Evolutionary conservation across 2,329 filamentous ascomycete species (phyloP).

Genomic region (Alternaria panax): DNA sequence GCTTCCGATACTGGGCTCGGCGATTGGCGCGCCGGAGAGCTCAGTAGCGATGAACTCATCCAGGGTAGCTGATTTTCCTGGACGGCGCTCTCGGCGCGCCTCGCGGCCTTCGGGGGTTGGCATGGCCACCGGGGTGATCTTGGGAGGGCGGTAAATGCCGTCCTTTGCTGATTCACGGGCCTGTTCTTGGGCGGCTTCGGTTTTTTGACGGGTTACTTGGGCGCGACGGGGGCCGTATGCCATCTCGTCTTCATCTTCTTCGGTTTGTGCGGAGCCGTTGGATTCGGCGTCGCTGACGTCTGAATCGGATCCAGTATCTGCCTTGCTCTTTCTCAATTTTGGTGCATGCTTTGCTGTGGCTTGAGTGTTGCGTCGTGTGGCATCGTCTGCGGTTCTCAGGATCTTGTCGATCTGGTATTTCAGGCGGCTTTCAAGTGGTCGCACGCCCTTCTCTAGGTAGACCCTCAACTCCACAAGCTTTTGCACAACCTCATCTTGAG

Average conservation of each 20-base stretch:
- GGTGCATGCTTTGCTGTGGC: constrained; percentile 19
- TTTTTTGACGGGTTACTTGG: constrained; percentile 48
- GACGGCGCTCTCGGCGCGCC: constrained; percentile 67
- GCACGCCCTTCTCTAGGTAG: constrained; percentile 90
- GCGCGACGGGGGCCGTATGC: constrained; percentile 68
- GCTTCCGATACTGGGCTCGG: constrained; percentile 89
- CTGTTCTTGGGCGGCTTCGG: constrained; percentile 24
- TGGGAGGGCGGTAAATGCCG: constrained; percentile 87
- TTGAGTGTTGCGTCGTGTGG: constrained; percentile 48
- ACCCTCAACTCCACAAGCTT: constrained; percentile 92
- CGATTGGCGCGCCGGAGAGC: constrained; percentile 79
- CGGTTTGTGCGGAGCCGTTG: constrained; percentile 35
- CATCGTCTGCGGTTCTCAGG: constrained; percentile 82
- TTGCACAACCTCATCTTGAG: constrained; percentile 74
- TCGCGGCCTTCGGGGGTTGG: constrained; percentile 69
- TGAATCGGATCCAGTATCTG: constrained; percentile 50
- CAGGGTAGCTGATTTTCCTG: constrained; percentile 80
- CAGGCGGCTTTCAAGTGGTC: constrained; percentile 85
- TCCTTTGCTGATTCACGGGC: constrained; percentile 53
- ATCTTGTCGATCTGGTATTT: constrained; percentile 98
- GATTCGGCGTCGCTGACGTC: constrained; percentile 52
- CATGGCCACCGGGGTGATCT: constrained; percentile 86
- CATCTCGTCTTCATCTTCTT: constrained; percentile 63
- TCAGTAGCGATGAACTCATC: constrained; percentile 92
- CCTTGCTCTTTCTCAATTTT: constrained; percentile 42